A percentile compares a stretch with the other conserved stretches of the same genome.
Evolutionary conservation across 352 stramenopile genomes (phyloP).

Genomic region (Phytophthora podocarpi): DNA sequence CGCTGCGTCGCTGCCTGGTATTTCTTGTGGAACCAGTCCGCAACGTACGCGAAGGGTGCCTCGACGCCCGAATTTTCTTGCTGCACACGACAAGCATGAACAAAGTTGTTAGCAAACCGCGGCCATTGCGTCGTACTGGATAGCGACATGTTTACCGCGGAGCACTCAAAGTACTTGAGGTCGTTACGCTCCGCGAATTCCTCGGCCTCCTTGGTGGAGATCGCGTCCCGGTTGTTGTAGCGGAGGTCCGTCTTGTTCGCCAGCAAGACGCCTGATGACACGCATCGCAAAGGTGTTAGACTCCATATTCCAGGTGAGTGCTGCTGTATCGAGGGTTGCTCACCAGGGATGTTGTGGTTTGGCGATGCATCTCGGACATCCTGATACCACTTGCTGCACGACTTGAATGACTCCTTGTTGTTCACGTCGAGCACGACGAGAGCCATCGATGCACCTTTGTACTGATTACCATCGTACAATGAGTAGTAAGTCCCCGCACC

Average conservation of each 20-base stretch:
- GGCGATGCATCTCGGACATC: slow-evolving; percentile 72
- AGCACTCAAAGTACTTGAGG: slow-evolving; percentile 86
- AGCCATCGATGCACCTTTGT: slow-evolving; percentile 79
- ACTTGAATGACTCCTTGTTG: slow-evolving; percentile 89
- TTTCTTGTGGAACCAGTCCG: slow-evolving; percentile 86
- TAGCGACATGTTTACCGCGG: slow-evolving; percentile 45
- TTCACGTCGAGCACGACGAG: slow-evolving; percentile 87
- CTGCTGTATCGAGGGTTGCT: too few species aligned
- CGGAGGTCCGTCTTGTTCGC: slow-evolving; percentile 83
- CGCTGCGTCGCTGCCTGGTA: slow-evolving; percentile 73
- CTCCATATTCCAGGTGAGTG: not conserved
- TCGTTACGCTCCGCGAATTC: slow-evolving; percentile 77
- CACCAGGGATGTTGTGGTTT: slow-evolving; percentile 80
- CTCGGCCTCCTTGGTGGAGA: slow-evolving; percentile 69
- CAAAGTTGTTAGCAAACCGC: slow-evolving; percentile 2
- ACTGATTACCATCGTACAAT: slow-evolving; percentile 27
- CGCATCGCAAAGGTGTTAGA: not conserved
- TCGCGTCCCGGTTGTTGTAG: slow-evolving; percentile 79
- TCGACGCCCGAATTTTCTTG: slow-evolving; percentile 80
- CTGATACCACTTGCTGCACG: slow-evolving; percentile 83
- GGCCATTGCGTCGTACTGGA: not conserved
- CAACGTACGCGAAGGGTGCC: slow-evolving; percentile 77
- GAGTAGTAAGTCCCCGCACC: not conserved
- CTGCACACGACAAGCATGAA: too few species aligned
- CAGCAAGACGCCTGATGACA: slow-evolving; percentile 57